Base-by-base conservation (phyloP, 345 rosid genomes). In the Salix koriyanagi region DNA sequence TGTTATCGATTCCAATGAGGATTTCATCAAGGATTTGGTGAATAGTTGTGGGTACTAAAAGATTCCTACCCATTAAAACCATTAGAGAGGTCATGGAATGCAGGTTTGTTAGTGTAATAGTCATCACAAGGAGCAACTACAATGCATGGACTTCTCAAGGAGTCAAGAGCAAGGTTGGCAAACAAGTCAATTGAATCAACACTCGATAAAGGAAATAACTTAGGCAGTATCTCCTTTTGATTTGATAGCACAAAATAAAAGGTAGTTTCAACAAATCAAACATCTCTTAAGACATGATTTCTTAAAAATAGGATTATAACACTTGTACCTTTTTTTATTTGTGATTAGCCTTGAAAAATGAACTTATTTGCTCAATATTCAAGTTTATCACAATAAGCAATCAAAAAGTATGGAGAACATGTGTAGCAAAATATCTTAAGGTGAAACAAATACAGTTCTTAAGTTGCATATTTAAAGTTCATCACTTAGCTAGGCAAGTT, bases 401-500 rank as follows among this genome's bases (percentile, higher is more conserved):
- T 9, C 39, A 3, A 10, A 23, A 68, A 2, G 23, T 41, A 0
- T 18, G 23, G 0, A 23, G 42, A 68, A 39, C 71, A 41, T 39
- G 52, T 71, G 14, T 23, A 50, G 1, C 5, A 11, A 44, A 44
- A 44, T 2, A 44, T 10, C 16, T 12, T 12, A 11, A 44, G 48
- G 15, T 52, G 42, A 10, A 64, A 71, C 11, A 71, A 2, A 7
- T 30, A 7, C 3, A 23, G 19, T 16, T 15, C 16, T 32, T 52
- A 16, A 71, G 52, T 41, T 18, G 42, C 44, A 71, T 13, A 30
- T 52, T 71, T 28, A 52, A 50, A 71, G 50, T 71, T 44, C 74
- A 71, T 6, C 18, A 50, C 74, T 28, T 6, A 9, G 18, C 8
- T 32, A 1, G 64, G 37, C 19, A 52, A 26, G 14, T 0, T 4